Evolutionary conservation across 495 filamentous ascomycete genomes (phyloP), one percentile per base, ranked within the genome.

Genomic region (Corynascus novoguineensis): DNA sequence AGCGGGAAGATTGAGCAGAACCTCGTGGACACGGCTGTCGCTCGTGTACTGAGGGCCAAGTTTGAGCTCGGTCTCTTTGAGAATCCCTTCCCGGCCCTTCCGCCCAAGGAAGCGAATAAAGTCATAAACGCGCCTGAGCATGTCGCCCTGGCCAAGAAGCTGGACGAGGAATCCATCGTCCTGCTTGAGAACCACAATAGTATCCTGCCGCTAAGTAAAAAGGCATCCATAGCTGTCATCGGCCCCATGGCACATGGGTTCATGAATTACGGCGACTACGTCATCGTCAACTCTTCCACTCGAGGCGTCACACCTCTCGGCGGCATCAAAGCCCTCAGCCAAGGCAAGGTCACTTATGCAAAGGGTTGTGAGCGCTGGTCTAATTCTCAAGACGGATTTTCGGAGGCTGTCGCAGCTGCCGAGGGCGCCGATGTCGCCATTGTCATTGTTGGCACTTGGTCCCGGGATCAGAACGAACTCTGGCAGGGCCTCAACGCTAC

Each of bases 291-390:
- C 11, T 80, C 81, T 14, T 79, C 84, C 44, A 81, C 81, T 55
- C 77, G 78, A 34, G 84, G 84, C 24, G 75, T 86, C 24, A 87
- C 81, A 1, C 86, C 86, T 8, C 72, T 86, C 9, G 83, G 85
- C 52, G 85, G 86, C 19, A 85, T 88, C 59, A 80, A 78, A 42
- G 74, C 76, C 12, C 80, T 81, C 10, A 80, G 82, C 48, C 68
- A 59, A 11, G 83, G 80, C 51, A 75, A 69, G 21, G 71, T 87
- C 34, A 81, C 81, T 42, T 88, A 86, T 57, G 83, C 84, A 0
- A 71, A 86, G 67, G 86, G 86, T 27, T 87, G 85, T 56, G 83
- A 88, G 65, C 78, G 83, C n/a, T 88, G 85, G 84, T 86, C 83
- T 42, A 84, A 74, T 51, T 82, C 86, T 60, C 66, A 87, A 56